Evolutionary conservation across 73 alveolate species (phyloP).

Genomic region (Stentor coeruleus): DNA sequence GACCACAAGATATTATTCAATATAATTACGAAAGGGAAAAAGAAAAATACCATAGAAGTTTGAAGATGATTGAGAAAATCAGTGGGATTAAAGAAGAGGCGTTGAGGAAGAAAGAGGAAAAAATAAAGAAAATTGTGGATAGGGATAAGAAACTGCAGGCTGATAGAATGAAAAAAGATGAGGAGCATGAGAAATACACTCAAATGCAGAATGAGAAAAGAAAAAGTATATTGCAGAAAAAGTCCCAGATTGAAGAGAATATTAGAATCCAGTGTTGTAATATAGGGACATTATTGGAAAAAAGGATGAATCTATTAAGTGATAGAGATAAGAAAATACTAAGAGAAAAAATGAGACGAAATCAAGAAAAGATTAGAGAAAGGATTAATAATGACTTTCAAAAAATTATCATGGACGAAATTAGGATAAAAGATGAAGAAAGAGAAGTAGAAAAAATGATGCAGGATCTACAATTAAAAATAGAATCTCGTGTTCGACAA

Average conservation of each 20-base stretch:
- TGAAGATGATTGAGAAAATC: not conserved
- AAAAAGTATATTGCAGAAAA: not conserved
- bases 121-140: not conserved
- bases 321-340: not conserved
- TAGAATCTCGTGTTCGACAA: not conserved
- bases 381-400: not conserved
- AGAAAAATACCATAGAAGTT: not conserved
- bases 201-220: not conserved
- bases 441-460: not conserved
- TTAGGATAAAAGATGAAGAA: not conserved
- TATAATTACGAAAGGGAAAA: not conserved
- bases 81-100: not conserved
- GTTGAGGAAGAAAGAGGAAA: not conserved
- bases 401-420: not conserved
- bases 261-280: not conserved
- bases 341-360: not conserved
- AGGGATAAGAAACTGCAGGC: not conserved
- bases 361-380: not conserved
- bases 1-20: not conserved
- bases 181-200: not conserved
- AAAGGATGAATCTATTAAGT: not conserved
- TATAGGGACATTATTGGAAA: too few relatives aligned
- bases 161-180: not conserved
- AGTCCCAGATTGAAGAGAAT: not conserved
- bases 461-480: not conserved